phyloP scores from a whole-genome alignment of 2,329 filamentous ascomycete species.

The Dactylellina sp. region DNA sequence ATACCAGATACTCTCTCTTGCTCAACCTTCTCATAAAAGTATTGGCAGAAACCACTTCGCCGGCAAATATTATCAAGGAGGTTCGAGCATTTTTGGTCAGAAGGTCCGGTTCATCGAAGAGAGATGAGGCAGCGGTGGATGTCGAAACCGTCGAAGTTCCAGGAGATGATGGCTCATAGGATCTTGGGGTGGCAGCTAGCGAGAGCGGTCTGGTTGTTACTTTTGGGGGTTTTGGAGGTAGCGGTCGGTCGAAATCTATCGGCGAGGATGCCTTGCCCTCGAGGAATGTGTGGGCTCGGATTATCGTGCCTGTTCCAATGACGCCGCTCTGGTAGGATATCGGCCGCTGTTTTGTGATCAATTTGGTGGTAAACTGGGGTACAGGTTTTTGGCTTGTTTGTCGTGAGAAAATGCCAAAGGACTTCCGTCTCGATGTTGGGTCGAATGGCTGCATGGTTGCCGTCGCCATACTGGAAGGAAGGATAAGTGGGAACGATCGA shows the following conservation, averaged over 20 bases:
- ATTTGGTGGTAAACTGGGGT: slow-evolving; percentile 38
- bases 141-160: slow-evolving; percentile 54
- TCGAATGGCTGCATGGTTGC: slow-evolving; percentile 56
- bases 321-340: slow-evolving; percentile 50
- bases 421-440: slow-evolving; percentile 49
- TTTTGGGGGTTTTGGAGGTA: slow-evolving; percentile 43
- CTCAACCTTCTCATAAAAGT: slow-evolving; percentile 74
- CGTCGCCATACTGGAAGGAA: slow-evolving; percentile 30
- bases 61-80: slow-evolving; percentile 65
- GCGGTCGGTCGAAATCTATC: slow-evolving; percentile 46
- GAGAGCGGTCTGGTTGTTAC: slow-evolving; percentile 48
- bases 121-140: slow-evolving; percentile 46
- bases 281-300: slow-evolving; percentile 39
- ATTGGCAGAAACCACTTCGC: slow-evolving; percentile 76
- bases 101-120: slow-evolving; percentile 46
- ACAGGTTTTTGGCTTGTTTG: slow-evolving; percentile 37
- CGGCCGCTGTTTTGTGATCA: slow-evolving; percentile 49
- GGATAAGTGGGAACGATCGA: neutral
- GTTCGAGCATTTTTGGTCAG: slow-evolving; percentile 28
- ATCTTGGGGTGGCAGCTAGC: slow-evolving; percentile 44
- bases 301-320: slow-evolving; percentile 47
- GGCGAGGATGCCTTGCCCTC: slow-evolving; percentile 43
- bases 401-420: slow-evolving; percentile 48
- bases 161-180: slow-evolving; percentile 53
- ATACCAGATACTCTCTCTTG: slow-evolving; percentile 77